Evolutionary conservation across 257 asterid genomes (phyloP).

Genomic region (Hygrophila difformis): DNA sequence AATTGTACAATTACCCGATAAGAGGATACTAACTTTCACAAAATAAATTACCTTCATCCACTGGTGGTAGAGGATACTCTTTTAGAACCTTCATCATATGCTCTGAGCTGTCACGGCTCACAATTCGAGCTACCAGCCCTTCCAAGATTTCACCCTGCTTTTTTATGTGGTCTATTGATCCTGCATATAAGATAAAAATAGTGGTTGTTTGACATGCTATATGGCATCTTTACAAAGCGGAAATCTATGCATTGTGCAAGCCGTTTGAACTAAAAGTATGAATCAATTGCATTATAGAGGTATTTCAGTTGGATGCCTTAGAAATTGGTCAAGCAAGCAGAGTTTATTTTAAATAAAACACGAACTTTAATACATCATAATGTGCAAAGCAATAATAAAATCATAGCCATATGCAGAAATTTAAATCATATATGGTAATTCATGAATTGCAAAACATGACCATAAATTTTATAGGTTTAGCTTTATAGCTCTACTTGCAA

Average conservation of each 20-base stretch:
- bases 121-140: slow-evolving; percentile 94
- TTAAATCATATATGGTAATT: slow-evolving; percentile 10
- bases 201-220: slow-evolving; percentile 14
- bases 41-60: slow-evolving; percentile 55
- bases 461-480: background rate
- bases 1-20: background rate
- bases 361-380: too few species aligned
- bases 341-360: too few species aligned
- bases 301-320: too few species aligned
- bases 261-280: slow-evolving; percentile 7
- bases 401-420: slow-evolving; percentile 1
- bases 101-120: slow-evolving; percentile 67
- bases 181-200: slow-evolving; percentile 30
- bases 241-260: slow-evolving; percentile 8
- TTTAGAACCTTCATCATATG: slow-evolving; percentile 71
- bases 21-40: slow-evolving; percentile 8
- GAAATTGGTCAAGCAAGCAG: slow-evolving; percentile 10
- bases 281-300: too few species aligned
- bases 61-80: slow-evolving; percentile 62
- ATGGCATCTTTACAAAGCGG: background rate
- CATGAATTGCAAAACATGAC: slow-evolving; percentile 4
- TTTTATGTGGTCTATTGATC: slow-evolving; percentile 75
- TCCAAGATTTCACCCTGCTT: slow-evolving; percentile 98
- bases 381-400: slow-evolving; percentile 13
- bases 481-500: slow-evolving; percentile 9